Evolutionary conservation across 495 filamentous ascomycete species (phyloP), one percentile per base, ranked within the genome.

Genomic region (Schizothecium vesticola): DNA sequence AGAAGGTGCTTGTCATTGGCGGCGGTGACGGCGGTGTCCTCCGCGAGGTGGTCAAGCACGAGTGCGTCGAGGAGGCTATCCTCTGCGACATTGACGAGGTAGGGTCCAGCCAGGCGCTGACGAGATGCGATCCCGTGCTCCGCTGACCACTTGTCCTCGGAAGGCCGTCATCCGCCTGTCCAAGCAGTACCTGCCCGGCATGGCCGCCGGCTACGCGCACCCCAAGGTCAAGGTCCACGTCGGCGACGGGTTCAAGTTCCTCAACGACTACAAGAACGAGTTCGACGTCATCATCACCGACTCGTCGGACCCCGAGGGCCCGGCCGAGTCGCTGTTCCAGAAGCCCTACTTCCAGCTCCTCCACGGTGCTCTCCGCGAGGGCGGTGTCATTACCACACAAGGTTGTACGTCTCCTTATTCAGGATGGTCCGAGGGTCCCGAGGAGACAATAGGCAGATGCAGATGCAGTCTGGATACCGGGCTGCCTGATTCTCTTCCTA

Each of bases 201-300:
- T 99, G 95, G 84, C 92, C 73, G 88, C 91, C 67, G 92, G 94
- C 72, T 96, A 94, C 84, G 83, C 96, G 71, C 91, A 97, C 87
- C 92, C 93, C 75, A 95, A 94, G 79, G 90, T 92, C 74, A 93
- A 89, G 82, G 87, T 89, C 72, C 91, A 96, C 82, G 84, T 99
- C 70, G 96, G 94, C 69, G 95, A 99, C 77, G 95, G 95, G 73
- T 98, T 99, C 87, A 92, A 97, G 86, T 99, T 96, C 84, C 85
- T 99, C 64, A 88, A 91, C 79, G 87, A 93, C 72, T 90, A 89
- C 81, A 92, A 94, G 87, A 93, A 97, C 84, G 88, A 91, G 74
- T 99, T 97, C 76, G 95, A 99, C 78, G 92, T 99, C 73, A 99
- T 99, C 84, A 99, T 99, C 85, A 99, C 95, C 67, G 95, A 99